Conservation (phyloP, 805 yeast genomes). For the Wickerhamomyces queroliae region DNA sequence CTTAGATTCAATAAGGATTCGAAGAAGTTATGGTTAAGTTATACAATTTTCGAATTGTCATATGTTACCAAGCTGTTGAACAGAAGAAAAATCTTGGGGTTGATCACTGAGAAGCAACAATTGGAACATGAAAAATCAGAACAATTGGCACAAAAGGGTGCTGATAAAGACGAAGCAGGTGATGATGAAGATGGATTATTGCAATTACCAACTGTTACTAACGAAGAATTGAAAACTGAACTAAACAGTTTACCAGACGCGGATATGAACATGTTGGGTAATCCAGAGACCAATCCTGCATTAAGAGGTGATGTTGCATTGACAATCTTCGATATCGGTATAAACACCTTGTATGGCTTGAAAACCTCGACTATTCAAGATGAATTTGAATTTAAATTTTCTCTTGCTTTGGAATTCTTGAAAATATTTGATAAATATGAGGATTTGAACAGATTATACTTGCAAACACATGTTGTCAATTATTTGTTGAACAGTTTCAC, state of each 20-base stretch:
- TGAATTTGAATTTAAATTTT: constrained; percentile 27
- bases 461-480: constrained; percentile 58
- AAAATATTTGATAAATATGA: constrained; percentile 61
- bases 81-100: constrained; percentile 76
- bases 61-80: constrained; percentile 80
- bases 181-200: constrained; percentile 32
- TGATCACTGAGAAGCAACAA: constrained; percentile 71
- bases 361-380: constrained; percentile 14
- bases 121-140: constrained; percentile 34
- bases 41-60: constrained; percentile 81
- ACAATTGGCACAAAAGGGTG: constrained; percentile 24
- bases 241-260: constrained; percentile 79
- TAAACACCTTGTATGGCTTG: constrained; percentile 35
- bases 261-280: constrained; percentile 79
- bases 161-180: constrained; percentile 20
- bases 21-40: constrained; percentile 71
- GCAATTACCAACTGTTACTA: constrained; percentile 38
- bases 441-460: constrained; percentile 61
- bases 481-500: constrained; percentile 40
- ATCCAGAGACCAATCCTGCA: constrained; percentile 79
- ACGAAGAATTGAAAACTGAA: constrained; percentile 54
- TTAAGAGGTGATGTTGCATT: constrained; percentile 67
- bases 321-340: constrained; percentile 62
- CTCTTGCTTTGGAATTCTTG: constrained; percentile 41
- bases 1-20: constrained; percentile 78